These are phyloP conservation scores for Apocynum venetum DNA, from an alignment of 257 asterid species.

Conservation along the genomic window DNA sequence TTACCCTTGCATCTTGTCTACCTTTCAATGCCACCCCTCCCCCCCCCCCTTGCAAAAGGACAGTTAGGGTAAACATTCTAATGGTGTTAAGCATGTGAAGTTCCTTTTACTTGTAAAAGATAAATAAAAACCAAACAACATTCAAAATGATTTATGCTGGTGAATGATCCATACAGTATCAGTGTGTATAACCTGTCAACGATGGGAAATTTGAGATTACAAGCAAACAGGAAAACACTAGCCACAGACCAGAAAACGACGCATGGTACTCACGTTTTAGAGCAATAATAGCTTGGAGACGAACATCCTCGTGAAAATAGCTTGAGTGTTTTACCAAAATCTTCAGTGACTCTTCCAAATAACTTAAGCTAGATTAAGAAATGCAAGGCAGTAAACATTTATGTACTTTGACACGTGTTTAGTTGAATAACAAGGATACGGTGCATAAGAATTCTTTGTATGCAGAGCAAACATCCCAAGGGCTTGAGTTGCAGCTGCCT, in stretches of 20 bases:
- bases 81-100: neutral
- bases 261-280: conserved; percentile 66
- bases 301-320: conserved; percentile 96
- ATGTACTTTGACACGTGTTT: neutral
- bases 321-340: conserved; percentile 75
- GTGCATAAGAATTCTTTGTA: conserved; percentile 76
- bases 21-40: too few species aligned
- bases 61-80: neutral
- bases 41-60: neutral
- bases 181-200: neutral
- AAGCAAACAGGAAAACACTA: conserved; percentile 2
- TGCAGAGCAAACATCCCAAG: conserved; percentile 93
- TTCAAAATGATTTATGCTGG: neutral
- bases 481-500: conserved; percentile 99
- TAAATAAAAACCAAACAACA: neutral
- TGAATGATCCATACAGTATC: neutral
- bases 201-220: conserved; percentile 6
- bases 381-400: conserved; percentile 18
- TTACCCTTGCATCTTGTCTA: neutral
- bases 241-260: conserved; percentile 3
- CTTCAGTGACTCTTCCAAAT: conserved; percentile 87
- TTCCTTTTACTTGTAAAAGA: neutral
- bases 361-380: conserved; percentile 59
- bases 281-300: conserved; percentile 88
- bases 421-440: conserved; percentile 58